Base-by-base conservation (phyloP, 495 filamentous ascomycete species). In the Xylaria telfairii region DNA sequence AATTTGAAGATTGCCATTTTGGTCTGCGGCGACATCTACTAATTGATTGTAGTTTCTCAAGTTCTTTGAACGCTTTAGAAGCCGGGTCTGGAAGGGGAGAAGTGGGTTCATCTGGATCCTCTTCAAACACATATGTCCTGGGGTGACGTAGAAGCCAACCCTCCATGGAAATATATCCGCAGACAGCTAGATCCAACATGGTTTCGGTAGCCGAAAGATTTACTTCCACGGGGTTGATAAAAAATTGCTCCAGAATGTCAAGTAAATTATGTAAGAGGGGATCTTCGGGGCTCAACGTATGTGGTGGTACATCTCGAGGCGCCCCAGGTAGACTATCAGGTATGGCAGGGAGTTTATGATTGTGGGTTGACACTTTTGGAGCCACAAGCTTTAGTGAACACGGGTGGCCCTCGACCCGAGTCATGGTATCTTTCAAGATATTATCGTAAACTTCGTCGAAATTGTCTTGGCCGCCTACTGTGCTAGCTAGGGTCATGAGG, bases 121-220 rank as follows among this genome's bases (percentile, higher is more conserved):
- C 81, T 6, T 87, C 82, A 67, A 81, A 88, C 75, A 73, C 82
- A 77, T 92, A 92, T 64, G 83, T 82, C 24, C 84, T 77, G 0
- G 93, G 91, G 71, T 93, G 88, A 21, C 93, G 89, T 13, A 95
- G 81, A n/a, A 98, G 86, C 96, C 96, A 98, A 17, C 90, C 90
- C 76, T 98, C 94, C 1, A 98, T 84, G 6, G 89, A 87, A 75
- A 96, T 91, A 59, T 91, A 91, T 19, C 92, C 90, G 71, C 96
- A 98, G 0, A 92, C 90, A 19, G 92, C 91, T 34, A 98, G 84
- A 70, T 93, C 92, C 67, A 95, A 88, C 19, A 99, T 85, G 7
- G 90, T 87, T 73, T 94, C 91, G 0, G 96, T 98, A 9, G 97
- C 81, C 2, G 90, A 89, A 13, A 99, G 83, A 75, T 99, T 99